Conservation (phyloP, 495 filamentous ascomycete species). For the Pyrenula massariospora region DNA sequence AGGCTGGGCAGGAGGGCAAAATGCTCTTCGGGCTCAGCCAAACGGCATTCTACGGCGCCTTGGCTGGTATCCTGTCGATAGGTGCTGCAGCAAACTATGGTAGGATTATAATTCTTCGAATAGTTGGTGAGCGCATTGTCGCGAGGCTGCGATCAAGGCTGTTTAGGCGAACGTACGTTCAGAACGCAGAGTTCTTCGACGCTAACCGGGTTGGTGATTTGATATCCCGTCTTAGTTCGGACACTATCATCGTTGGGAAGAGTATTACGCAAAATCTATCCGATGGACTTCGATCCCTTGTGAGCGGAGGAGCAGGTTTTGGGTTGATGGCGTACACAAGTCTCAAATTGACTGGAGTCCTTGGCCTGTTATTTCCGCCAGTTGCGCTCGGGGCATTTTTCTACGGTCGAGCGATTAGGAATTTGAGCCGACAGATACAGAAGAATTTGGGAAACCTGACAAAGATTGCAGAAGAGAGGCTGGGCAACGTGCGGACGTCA, state of each 20-base stretch:
- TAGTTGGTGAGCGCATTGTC: conserved; percentile 90
- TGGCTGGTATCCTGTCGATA: conserved; percentile 55
- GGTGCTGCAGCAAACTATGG: conserved; percentile 87
- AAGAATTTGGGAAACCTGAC: conserved; percentile 82
- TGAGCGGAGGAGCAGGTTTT: conserved; percentile 82
- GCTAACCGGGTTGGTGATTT: conserved; percentile 93
- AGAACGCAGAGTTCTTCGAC: conserved; percentile 98
- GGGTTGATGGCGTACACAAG: conserved; percentile 87
- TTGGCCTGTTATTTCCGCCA: conserved; percentile 79
- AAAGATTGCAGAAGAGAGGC: conserved; percentile 90
- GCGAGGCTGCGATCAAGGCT: conserved; percentile 78
- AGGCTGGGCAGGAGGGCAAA: conserved; percentile 29
- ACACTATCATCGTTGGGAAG: conserved; percentile 95
- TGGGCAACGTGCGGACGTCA: conserved; percentile 90
- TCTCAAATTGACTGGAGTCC: conserved; percentile 76
- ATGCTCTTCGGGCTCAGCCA: conserved; percentile 62
- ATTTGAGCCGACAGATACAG: conserved; percentile 81
- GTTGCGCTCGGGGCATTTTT: conserved; percentile 85
- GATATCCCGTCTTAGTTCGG: conserved; percentile 87
- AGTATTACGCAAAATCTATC: conserved; percentile 96
- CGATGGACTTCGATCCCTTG: conserved; percentile 77
- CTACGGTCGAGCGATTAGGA: conserved; percentile 78
- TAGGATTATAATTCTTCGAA: conserved; percentile 84
- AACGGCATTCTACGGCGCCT: conserved; percentile 64
- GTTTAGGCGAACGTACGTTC: conserved; percentile 79